phyloP scores from a whole-genome alignment of 2,329 filamentous ascomycete species.

The Ambrosiella xylebori region DNA sequence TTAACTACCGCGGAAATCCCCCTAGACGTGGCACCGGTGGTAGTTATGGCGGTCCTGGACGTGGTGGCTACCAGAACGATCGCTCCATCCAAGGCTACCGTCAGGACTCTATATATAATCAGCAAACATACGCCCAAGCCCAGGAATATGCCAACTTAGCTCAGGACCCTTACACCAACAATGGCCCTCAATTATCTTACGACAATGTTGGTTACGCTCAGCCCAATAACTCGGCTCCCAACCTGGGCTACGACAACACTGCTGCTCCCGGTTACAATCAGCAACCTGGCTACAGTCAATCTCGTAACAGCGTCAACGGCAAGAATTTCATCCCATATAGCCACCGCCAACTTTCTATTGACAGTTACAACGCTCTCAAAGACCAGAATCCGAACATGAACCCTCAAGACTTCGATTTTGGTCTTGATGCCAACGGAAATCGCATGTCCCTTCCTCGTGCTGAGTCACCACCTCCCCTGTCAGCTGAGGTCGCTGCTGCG shows the following conservation, averaged over 20 bases:
- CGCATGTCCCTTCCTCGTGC: slow-evolving; percentile 35
- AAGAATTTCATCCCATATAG: slow-evolving; percentile 9
- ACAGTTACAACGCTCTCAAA: slow-evolving; percentile 19
- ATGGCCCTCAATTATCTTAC: neutral
- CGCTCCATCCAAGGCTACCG: neutral
- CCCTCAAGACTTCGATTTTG: slow-evolving; percentile 10
- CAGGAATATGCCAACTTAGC: slow-evolving; percentile 22
- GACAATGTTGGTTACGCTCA: neutral
- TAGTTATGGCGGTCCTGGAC: slow-evolving; percentile 25
- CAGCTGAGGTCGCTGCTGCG: slow-evolving; percentile 30
- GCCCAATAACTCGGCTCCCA: neutral
- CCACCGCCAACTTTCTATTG: slow-evolving; percentile 15
- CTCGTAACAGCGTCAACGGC: slow-evolving; percentile 7
- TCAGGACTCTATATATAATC: neutral
- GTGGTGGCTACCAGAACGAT: slow-evolving; percentile 22
- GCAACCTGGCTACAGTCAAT: neutral
- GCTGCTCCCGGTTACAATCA: neutral
- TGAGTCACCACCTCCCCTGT: slow-evolving; percentile 46
- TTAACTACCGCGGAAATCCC: slow-evolving; percentile 15
- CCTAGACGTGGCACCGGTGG: slow-evolving; percentile 23
- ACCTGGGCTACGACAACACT: neutral
- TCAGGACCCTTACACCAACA: neutral
- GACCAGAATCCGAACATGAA: slow-evolving; percentile 3
- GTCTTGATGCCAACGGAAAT: slow-evolving; percentile 28
- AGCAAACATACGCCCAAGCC: slow-evolving; percentile 10